phyloP scores from a whole-genome alignment of 345 rosid genomes.

The Anastatica hierochuntica region DNA sequence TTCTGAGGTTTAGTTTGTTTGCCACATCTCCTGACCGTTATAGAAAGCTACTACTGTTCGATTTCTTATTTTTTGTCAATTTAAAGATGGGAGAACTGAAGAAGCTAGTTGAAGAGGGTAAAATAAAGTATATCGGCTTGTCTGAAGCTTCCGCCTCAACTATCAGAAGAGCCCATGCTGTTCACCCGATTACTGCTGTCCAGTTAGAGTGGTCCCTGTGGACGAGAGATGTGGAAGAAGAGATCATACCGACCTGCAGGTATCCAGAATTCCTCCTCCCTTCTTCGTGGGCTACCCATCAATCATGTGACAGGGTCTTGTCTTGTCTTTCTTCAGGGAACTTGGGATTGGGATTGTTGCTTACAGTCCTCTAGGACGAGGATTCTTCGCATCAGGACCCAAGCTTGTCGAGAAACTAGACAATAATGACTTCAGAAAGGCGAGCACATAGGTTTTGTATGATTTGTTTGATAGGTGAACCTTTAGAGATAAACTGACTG shows the following conservation, averaged over 20 bases:
- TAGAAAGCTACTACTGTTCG: too few relatives aligned
- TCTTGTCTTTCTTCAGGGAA: constrained; percentile 42
- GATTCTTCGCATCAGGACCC: constrained; percentile 55
- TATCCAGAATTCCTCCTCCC: background rate
- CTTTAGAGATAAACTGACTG: too few relatives aligned
- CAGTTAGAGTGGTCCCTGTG: constrained; percentile 79
- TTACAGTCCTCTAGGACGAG: constrained; percentile 67
- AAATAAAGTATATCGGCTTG: constrained; percentile 57
- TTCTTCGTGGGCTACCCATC: too few relatives aligned
- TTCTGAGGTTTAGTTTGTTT: too few relatives aligned
- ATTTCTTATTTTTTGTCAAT: too few relatives aligned
- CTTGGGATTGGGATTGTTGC: constrained; percentile 73
- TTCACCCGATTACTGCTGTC: constrained; percentile 64
- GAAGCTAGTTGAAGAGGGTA: constrained; percentile 68
- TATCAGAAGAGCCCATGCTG: constrained; percentile 69
- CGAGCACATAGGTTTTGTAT: constrained; percentile 1
- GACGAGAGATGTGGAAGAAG: constrained; percentile 72
- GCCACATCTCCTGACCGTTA: too few relatives aligned
- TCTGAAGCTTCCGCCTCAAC: constrained; percentile 83
- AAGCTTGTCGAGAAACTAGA: constrained; percentile 37
- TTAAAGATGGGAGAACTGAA: constrained; percentile 56
- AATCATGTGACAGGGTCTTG: too few relatives aligned
- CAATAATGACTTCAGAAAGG: constrained; percentile 40
- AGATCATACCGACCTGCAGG: constrained; percentile 37
- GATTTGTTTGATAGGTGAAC: too few relatives aligned